Evolutionary conservation across 1,284 basidiomycete genomes (phyloP).

Genomic region (Dichomitus squalens): DNA sequence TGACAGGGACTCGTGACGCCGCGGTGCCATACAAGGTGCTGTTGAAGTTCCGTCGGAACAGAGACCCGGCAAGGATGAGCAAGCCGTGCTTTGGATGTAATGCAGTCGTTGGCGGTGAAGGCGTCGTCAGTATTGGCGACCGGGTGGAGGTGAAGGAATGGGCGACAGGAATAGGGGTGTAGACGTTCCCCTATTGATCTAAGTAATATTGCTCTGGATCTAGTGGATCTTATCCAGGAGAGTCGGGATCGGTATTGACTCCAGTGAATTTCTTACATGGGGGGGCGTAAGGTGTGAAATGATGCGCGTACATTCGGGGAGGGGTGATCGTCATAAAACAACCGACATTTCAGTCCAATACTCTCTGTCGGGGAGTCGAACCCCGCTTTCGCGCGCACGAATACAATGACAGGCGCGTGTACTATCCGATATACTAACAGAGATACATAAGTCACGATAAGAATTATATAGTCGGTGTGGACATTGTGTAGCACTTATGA

Average conservation of each 20-base stretch:
- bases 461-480: too few species aligned
- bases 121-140: conserved; percentile 60
- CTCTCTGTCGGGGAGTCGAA: conserved; percentile 47
- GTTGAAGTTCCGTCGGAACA: conserved; percentile 64
- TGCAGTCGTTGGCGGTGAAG: conserved; percentile 49
- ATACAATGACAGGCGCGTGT: conserved; percentile 19
- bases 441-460: too few species aligned
- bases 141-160: conserved; percentile 50
- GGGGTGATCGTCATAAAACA: too few species aligned
- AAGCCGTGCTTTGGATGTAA: conserved; percentile 69
- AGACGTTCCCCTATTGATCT: not conserved
- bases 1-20: conserved; percentile 64
- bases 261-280: too few species aligned
- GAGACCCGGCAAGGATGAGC: conserved; percentile 49
- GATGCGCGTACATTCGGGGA: too few species aligned
- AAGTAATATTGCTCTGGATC: too few species aligned
- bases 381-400: conserved; percentile 42
- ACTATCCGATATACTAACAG: conserved; percentile 25
- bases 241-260: too few species aligned
- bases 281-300: too few species aligned
- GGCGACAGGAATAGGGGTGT: conserved; percentile 25
- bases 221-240: too few species aligned
- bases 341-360: too few species aligned
- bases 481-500: too few species aligned
- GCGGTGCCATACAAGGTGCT: conserved; percentile 76